A percentile compares a stretch with the other conserved stretches of the same genome.
Conservation (phyloP, 78 protist species). For the Speleostelium caveatum region DNA sequence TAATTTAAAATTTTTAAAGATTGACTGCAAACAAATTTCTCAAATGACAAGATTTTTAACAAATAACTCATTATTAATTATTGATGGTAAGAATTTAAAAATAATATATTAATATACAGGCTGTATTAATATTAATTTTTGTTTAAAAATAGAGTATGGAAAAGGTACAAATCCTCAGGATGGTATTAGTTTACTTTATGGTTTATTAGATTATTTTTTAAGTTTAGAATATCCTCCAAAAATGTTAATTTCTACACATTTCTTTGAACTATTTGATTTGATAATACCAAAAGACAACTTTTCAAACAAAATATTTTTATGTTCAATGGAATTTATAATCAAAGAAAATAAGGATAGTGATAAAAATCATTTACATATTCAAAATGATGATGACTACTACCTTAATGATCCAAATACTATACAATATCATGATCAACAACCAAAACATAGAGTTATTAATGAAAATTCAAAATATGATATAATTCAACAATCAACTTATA, state of each 20-base stretch:
- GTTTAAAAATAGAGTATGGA: constrained; percentile 17
- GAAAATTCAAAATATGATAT: no score
- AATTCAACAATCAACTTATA: not conserved
- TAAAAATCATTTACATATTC: no score
- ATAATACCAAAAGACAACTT: not conserved
- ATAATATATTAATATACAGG: not conserved
- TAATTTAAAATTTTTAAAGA: not conserved
- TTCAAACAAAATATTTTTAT: constrained; percentile 7
- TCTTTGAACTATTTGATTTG: constrained; percentile 59
- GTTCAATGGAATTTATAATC: constrained; percentile 49
- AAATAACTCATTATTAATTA: constrained; percentile 12
- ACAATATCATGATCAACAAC: not conserved
- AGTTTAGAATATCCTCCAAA: not conserved
- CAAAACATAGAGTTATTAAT: not conserved
- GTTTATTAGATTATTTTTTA: constrained; percentile 5
- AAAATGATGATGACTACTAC: not conserved
- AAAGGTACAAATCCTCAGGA: constrained; percentile 65
- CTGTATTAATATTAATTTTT: not conserved
- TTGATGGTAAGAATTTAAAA: constrained; percentile 22
- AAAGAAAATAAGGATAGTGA: not conserved
- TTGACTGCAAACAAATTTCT: constrained; percentile 70
- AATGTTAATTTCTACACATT: constrained; percentile 43
- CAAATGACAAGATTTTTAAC: constrained; percentile 60
- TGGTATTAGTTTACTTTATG: constrained; percentile 55
- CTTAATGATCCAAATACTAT: not conserved